Base-by-base conservation (phyloP, 345 rosid genomes). In the Jatropha curcas region DNA sequence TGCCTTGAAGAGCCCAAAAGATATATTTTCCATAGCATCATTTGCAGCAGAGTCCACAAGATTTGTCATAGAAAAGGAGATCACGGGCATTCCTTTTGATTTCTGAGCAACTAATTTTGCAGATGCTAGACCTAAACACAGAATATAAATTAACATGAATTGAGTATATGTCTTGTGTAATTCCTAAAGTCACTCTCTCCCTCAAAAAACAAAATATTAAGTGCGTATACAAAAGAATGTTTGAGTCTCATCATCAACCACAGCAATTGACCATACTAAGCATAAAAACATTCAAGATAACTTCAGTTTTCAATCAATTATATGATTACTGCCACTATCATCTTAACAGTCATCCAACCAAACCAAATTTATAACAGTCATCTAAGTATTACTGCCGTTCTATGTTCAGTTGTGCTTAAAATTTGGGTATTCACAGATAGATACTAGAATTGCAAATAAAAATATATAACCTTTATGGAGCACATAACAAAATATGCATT, bases 41-140 rank as follows among this genome's bases (percentile, higher is more conserved):
- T 61, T 60, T 50, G 92, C 91, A 77, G 89, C 81, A 68, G 87
- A 76, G 9, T 82, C 93, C 57, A 27, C 71, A 71, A 90, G 76
- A 84, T 82, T 85, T 60, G 82, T 82, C 35, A 94, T 82, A 71
- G 87, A 58, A 75, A 92, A 70, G 52, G 82, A 70, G 59, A 94
- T 79, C 9, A 88, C 78, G 56, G 98, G 97, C 98, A 94, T 87
- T 74, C 98, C 98, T 83, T 88, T 92, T 1, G 93, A 82, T 80
- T 90, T 92, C 75, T 94, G 98, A 67, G 93, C 90, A 45, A 90
- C 91, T 77, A 94, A 74, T 46, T 83, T 84, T 17, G 92, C 95
- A 75, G 11, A 66, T 62, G 76, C 77, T 11, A 81, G 72, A 79
- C 87, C 97, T 88, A 74, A 73, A 71, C 55, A 68, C 60, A 72